Base-by-base conservation (phyloP, 495 filamentous ascomycete species). In the Clavariopsis aquatica region DNA sequence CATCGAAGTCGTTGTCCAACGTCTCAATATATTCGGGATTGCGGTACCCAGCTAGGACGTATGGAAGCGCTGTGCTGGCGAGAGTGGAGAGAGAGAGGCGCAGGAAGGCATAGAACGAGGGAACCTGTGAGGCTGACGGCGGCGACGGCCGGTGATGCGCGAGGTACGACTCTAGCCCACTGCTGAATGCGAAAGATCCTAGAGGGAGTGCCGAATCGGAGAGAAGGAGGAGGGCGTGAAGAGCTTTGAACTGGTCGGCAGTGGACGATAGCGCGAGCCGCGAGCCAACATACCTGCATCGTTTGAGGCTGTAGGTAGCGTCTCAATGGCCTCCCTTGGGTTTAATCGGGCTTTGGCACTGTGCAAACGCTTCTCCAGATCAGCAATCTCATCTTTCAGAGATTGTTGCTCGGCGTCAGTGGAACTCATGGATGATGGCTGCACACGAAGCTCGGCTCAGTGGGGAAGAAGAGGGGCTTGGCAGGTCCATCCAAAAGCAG, bases 171-270 rank as follows among this genome's bases (percentile, higher is more conserved):
- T 99, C 94, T 31, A 99, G 84, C 0, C 93, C 93, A 68, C 84
- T 89, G 79, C 89, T 93, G 83, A 96, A 99, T 64, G 94, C 94
- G 78, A 99, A 99, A 43, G 92, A 95, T 70, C 95, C 95, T 0
- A 99, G 81, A 8, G 94, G 94, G 8, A 99, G 87, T 38, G 94
- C 94, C 8, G 94, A 96, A 81, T 99, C 94, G 34, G 94, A 89
- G 69, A 99, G 88, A 13, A 97, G 85, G 53, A 98, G 87, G 64
- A 97, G 88, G 59, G 90, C 84, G 77, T 97, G 94, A 28, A 81
- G 78, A 0, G 77, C 57, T 62, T 56, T 13, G 28, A 10, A 26
- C 19, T 29, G 20, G 60, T 66, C 49, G 65, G 63, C 19, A 23
- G 47, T n/a, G 41, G 22, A 58, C 29, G 12, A 28, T 31, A 41